Conservation (phyloP, 2,329 filamentous ascomycete species). For the Trichoderma atroviride region DNA sequence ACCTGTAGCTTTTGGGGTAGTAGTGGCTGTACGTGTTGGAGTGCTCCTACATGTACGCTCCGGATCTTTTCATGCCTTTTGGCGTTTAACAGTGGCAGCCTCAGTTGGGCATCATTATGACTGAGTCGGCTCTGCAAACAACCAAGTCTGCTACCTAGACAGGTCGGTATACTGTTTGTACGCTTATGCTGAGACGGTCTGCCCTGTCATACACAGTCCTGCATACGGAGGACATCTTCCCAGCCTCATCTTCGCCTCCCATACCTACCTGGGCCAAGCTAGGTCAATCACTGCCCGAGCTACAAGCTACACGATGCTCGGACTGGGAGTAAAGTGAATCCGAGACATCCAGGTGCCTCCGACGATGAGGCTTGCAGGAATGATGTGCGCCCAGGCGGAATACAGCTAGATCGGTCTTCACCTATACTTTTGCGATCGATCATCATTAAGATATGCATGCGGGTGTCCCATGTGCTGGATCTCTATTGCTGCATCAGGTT, state of each 20-base stretch:
- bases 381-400: constrained; percentile 20
- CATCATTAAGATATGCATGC: constrained; percentile 24
- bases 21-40: neutral
- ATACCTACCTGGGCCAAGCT: neutral
- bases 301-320: constrained; percentile 13
- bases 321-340: neutral
- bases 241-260: constrained; percentile 12
- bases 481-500: constrained; percentile 15
- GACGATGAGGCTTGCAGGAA: constrained; percentile 18
- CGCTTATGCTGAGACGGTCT: constrained; percentile 3
- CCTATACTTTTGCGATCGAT: constrained; percentile 21
- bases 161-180: neutral
- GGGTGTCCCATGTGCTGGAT: constrained; percentile 25
- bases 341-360: constrained; percentile 12
- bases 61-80: neutral
- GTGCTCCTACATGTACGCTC: neutral
- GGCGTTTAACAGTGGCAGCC: neutral
- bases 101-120: constrained; percentile 13
- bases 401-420: constrained; percentile 18
- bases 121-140: neutral
- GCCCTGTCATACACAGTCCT: neutral
- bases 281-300: neutral
- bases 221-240: neutral
- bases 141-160: neutral
- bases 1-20: neutral